Evolutionary conservation across 192 early-diverging fungal species (phyloP), one percentile per base, ranked within the genome.

Genomic region (Backusella sp.): DNA sequence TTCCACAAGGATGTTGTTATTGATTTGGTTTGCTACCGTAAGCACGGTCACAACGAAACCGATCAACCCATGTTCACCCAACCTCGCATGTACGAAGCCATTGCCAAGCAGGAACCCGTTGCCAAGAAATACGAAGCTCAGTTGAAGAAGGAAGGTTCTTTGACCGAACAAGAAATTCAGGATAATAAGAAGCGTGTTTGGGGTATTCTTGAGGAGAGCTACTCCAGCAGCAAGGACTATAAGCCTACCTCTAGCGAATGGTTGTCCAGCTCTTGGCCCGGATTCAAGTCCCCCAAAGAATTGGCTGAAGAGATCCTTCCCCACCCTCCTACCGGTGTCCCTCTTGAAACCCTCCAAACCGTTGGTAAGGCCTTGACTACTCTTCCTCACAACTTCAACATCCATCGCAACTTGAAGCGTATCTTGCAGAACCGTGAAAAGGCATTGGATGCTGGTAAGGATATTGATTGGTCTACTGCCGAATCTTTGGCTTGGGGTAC

Each of bases 31-130:
- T 95, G 98, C 80, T 99, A 99, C 91, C 92, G 98, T 73, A 93
- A 93, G 80, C 92, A 99, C 72, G 98, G 98, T 67, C 98, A 99
- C 92, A 99, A 99, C 87, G 98, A 99, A 86, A 96, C 95, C 46
- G 98, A 99, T 88, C 96, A 99, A 85, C 98, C 98, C 66, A 91
- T 89, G 81, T 99, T 99, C 88, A 99, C 98, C 35, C 98, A 99
- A 84, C 98, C 98, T 53, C 90, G 92, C 80, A 98, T 99, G 96
- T 98, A 98, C 86, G 86, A 93, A 83, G 89, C 90, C 73, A 96
- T 99, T 85, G 87, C 89, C 77, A 88, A 91, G 81, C 96, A 97
- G 90, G 82, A 78, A 37, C 93, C 97, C 6, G 94, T 92, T 34
- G 82, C 95, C 68, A 90, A 96, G 59, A 90, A 92, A 81, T 99